Conservation (phyloP, 768 basidiomycete species). For the Amanita fuliginea region DNA sequence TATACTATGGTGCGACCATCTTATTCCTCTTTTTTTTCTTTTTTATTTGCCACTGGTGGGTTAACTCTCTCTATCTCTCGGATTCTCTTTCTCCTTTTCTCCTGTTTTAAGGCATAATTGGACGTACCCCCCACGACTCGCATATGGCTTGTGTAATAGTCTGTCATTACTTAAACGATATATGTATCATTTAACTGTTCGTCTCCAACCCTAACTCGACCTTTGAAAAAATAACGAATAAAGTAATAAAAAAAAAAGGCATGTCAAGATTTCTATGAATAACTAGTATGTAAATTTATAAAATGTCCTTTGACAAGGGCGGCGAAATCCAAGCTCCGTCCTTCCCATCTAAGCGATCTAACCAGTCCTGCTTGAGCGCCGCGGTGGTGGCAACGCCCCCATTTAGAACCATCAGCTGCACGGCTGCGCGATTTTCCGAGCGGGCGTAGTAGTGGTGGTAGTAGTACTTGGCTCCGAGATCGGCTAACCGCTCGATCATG, state of each 20-base stretch:
- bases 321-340: conserved; percentile 2
- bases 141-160: background rate
- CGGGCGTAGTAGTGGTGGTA: background rate
- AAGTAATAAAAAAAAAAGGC: too few species aligned
- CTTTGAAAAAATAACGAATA: too few species aligned
- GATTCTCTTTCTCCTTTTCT: too few species aligned
- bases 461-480: background rate
- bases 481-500: background rate
- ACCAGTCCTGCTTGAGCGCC: conserved; percentile 1
- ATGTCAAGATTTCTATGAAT: background rate
- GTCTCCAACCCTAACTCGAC: too few species aligned
- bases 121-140: too few species aligned
- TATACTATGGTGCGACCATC: too few species aligned
- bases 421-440: background rate
- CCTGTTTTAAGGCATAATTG: too few species aligned
- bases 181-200: background rate
- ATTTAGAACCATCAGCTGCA: background rate
- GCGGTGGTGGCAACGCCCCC: background rate
- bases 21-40: too few species aligned
- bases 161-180: background rate
- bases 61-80: too few species aligned
- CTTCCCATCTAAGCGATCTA: background rate
- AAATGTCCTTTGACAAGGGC: too few species aligned
- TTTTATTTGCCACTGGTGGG: too few species aligned
- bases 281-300: too few species aligned